A percentile compares a stretch with the other conserved stretches of the same genome.
Evolutionary conservation across 2,329 filamentous ascomycete genomes (phyloP).

Genomic region (Fusarium euwallaceae): DNA sequence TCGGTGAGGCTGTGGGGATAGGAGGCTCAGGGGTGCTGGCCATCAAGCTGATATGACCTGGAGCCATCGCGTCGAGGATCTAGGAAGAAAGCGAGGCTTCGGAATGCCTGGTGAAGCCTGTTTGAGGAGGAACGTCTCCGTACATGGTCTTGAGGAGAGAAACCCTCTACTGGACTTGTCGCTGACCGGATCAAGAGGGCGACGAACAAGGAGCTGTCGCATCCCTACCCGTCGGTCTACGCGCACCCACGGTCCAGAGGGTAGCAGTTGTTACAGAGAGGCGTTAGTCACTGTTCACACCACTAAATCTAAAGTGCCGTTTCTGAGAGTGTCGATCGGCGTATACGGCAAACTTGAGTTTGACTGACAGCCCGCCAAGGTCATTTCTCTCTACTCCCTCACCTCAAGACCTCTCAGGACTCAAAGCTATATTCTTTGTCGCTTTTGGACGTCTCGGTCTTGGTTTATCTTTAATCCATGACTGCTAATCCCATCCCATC

Average conservation of each 20-base stretch:
- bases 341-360: neutral
- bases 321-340: neutral
- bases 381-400: neutral
- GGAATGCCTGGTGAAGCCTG: neutral
- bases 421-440: too few relatives aligned
- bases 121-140: too few relatives aligned
- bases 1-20: neutral
- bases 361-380: neutral
- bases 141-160: neutral
- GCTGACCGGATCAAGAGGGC: neutral
- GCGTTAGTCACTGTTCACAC: neutral
- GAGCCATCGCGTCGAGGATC: neutral
- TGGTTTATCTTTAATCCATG: neutral
- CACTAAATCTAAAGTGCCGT: neutral
- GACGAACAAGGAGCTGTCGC: neutral
- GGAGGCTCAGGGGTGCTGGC: neutral
- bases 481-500: neutral
- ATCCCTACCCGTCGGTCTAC: neutral
- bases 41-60: neutral
- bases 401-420: neutral
- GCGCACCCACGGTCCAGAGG: neutral
- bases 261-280: neutral
- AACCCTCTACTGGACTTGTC: neutral
- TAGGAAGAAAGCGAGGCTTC: neutral
- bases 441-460: too few relatives aligned